phyloP scores from a whole-genome alignment of 352 stramenopile genomes.

The Blastocystis sp. region DNA sequence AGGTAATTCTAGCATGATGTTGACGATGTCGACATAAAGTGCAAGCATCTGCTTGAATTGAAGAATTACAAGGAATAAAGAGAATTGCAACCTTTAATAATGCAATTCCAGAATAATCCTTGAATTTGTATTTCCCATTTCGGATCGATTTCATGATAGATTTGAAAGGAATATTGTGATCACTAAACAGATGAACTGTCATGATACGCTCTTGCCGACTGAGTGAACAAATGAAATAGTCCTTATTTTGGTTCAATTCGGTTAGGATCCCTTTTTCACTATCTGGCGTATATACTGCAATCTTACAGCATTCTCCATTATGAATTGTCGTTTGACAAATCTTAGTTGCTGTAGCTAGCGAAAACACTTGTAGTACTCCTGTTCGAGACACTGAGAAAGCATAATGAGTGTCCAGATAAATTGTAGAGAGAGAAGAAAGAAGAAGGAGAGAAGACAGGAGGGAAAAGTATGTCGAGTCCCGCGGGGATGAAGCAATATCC shows the following conservation, averaged over 20 bases:
- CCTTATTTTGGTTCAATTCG: slow-evolving; percentile 1
- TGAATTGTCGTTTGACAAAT: slow-evolving; percentile 8
- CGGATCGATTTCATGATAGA: slow-evolving; percentile 6
- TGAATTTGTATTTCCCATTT: neutral
- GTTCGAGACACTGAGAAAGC: neutral
- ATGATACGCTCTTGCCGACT: slow-evolving; percentile 1
- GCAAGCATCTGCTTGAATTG: slow-evolving; percentile 20
- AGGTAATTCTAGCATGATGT: slow-evolving; percentile 1
- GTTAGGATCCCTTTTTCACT: neutral
- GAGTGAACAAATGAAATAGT: slow-evolving; percentile 29
- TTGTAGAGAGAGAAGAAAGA: slow-evolving; percentile 21
- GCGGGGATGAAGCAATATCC: neutral
- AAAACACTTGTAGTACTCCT: slow-evolving; percentile 19
- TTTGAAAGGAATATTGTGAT: slow-evolving; percentile 36
- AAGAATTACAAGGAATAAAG: slow-evolving; percentile 50
- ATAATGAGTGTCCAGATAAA: slow-evolving; percentile 36
- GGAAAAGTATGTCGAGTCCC: slow-evolving; percentile 15
- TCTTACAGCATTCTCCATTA: neutral
- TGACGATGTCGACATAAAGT: slow-evolving; percentile 6
- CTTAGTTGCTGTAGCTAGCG: neutral
- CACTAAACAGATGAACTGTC: slow-evolving; percentile 36
- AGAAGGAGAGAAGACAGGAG: slow-evolving; percentile 39
- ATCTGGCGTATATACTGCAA: neutral
- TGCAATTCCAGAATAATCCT: neutral
- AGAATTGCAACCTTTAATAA: slow-evolving; percentile 21